Conservation (phyloP, 1,284 basidiomycete species). For the Moniliella sp. region DNA sequence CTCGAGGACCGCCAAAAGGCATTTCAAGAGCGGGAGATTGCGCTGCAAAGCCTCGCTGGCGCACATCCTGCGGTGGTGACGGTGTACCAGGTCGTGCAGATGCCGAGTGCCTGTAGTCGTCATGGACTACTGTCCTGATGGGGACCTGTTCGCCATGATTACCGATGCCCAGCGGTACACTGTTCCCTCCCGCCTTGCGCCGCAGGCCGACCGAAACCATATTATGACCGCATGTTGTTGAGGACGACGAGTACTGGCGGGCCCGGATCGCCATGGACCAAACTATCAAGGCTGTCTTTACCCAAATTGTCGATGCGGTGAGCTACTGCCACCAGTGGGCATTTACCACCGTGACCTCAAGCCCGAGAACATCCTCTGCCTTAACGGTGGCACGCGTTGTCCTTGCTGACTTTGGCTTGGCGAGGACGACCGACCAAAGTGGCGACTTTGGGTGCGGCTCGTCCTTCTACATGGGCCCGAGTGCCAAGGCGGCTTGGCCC, state of each 20-base stretch:
- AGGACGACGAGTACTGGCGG: slow-evolving; percentile 2
- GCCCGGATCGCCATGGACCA: slow-evolving; percentile 15
- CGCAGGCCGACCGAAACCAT: slow-evolving; percentile 4
- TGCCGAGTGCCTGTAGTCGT: slow-evolving; percentile 43
- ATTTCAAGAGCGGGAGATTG: slow-evolving; percentile 56
- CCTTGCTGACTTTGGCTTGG: slow-evolving; percentile 88
- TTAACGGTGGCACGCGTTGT: slow-evolving; percentile 54
- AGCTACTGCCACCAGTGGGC: slow-evolving; percentile 51
- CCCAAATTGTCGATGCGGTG: slow-evolving; percentile 63
- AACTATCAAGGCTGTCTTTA: slow-evolving; percentile 25
- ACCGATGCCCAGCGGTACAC: slow-evolving; percentile 47
- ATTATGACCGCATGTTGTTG: slow-evolving; percentile 11
- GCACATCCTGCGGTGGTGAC: slow-evolving; percentile 63
- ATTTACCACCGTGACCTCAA: slow-evolving; percentile 94
- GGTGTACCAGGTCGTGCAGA: slow-evolving; percentile 64
- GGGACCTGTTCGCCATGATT: slow-evolving; percentile 68
- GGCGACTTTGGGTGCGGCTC: slow-evolving; percentile 86
- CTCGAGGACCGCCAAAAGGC: slow-evolving; percentile 51
- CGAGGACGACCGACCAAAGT: slow-evolving; percentile 66
- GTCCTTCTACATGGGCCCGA: slow-evolving; percentile 91
- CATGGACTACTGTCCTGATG: slow-evolving; percentile 54
- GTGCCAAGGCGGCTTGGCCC: slow-evolving; percentile 58
- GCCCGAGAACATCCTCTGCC: slow-evolving; percentile 85
- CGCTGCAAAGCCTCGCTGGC: slow-evolving; percentile 45
- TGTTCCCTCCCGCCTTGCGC: slow-evolving; percentile 24